A percentile compares a stretch with the other conserved stretches of the same genome.
Conservation (phyloP, 2,329 filamentous ascomycete genomes). For the Neurospora sp. region DNA sequence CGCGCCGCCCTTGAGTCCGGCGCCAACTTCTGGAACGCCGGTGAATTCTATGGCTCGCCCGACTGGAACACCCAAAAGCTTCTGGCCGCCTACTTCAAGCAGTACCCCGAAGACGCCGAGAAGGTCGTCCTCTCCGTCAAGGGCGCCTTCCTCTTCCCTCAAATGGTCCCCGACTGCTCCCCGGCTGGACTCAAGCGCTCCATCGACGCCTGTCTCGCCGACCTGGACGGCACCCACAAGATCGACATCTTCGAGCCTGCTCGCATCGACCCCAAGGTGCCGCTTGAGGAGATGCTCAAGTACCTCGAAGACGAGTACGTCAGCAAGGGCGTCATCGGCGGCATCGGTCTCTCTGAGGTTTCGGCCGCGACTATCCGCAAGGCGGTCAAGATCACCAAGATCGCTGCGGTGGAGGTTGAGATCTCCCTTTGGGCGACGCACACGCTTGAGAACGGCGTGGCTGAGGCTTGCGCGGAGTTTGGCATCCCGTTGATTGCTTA, state of each 20-base stretch:
- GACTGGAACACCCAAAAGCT: slow-evolving; percentile 40
- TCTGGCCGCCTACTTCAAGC: slow-evolving; percentile 41
- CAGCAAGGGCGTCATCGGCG: slow-evolving; percentile 32
- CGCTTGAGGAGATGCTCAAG: slow-evolving; percentile 31
- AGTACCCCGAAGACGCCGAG: slow-evolving; percentile 42
- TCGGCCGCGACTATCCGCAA: slow-evolving; percentile 28
- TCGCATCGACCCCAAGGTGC: slow-evolving; percentile 28
- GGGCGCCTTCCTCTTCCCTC: slow-evolving; percentile 30
- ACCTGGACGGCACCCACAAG: slow-evolving; percentile 6
- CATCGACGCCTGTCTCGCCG: slow-evolving; percentile 35
- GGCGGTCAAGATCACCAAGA: slow-evolving; percentile 25
- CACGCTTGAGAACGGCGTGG: slow-evolving; percentile 24
- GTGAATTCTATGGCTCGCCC: slow-evolving; percentile 39
- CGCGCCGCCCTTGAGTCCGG: slow-evolving; percentile 28
- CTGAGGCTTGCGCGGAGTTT: slow-evolving; percentile 45
- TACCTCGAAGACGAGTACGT: slow-evolving; percentile 25
- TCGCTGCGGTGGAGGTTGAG: slow-evolving; percentile 34
- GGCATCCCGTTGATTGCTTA: slow-evolving; percentile 55
- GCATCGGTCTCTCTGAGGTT: slow-evolving; percentile 32
- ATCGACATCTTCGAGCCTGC: slow-evolving; percentile 46
- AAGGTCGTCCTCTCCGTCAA: slow-evolving; percentile 47
- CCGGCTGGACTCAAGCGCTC: slow-evolving; percentile 35
- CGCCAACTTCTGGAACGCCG: slow-evolving; percentile 15
- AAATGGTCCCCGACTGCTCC: slow-evolving; percentile 29
- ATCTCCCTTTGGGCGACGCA: slow-evolving; percentile 27